Conservation (phyloP, 2,329 filamentous ascomycete genomes). For the Phaeoacremonium minimum region DNA sequence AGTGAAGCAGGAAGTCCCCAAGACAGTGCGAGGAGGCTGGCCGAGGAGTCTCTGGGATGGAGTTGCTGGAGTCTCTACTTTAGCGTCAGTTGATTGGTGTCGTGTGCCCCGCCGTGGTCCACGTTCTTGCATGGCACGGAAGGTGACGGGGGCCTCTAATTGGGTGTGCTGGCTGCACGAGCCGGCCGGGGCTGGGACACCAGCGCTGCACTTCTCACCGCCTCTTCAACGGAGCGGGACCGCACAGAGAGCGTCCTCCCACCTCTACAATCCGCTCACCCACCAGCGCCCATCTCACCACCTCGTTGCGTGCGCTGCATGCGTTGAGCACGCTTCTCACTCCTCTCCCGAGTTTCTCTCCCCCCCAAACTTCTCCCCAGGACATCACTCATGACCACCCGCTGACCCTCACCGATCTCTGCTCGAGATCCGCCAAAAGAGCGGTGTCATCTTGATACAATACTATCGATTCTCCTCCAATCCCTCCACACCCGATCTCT, state of each 20-base stretch:
- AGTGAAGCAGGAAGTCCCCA: constrained; percentile 1
- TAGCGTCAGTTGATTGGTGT: constrained; percentile 4
- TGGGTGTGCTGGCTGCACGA: constrained; percentile 12
- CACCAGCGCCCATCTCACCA: background rate
- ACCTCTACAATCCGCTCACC: background rate
- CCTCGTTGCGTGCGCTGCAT: too few species aligned
- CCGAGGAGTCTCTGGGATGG: background rate
- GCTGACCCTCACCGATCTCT: constrained; percentile 28
- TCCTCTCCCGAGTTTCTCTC: constrained; percentile 6
- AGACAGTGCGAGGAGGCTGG: constrained; percentile 5
- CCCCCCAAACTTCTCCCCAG: constrained; percentile 11
- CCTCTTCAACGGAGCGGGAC: constrained; percentile 16
- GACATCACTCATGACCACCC: constrained; percentile 21
- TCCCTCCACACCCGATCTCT: constrained; percentile 26
- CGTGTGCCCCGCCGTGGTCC: constrained; percentile 11
- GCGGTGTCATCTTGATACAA: constrained; percentile 42
- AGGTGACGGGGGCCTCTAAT: constrained; percentile 13
- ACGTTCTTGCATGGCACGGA: constrained; percentile 14
- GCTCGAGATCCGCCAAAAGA: constrained; percentile 30
- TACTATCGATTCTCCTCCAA: constrained; percentile 38
- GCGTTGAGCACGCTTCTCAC: too few species aligned
- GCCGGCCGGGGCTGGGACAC: constrained; percentile 19
- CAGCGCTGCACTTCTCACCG: constrained; percentile 21
- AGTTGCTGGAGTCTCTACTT: background rate
- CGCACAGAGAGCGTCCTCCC: background rate